Base-by-base conservation (phyloP, 108 stramenopile species). In the Fistulifera solaris region DNA sequence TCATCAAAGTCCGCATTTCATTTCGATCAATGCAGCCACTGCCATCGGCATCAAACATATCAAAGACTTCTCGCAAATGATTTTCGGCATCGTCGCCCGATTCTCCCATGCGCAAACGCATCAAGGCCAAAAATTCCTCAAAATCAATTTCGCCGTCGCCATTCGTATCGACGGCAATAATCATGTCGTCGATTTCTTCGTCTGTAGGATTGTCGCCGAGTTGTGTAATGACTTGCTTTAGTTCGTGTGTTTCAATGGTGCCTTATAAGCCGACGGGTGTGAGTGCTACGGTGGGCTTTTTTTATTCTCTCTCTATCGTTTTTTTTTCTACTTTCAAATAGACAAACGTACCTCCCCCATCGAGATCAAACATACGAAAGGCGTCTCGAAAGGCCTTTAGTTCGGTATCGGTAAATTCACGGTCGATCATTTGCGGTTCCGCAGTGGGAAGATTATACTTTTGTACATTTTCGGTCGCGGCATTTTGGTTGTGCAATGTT, bases 1-100 rank as follows among this genome's bases (percentile, higher is more conserved):
- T 85, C 93, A 98, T 94, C 39, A 98, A 65, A 41, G 67, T 64
- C 65, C 90, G 85, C 46, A 94, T 68, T 59, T 94, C 93, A 46
- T 71, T 77, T 42, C 73, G 63, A 43, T 89, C 88, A 58, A 98
- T 94, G n/a, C 80, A 72, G 22, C 96, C 96, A 56, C 73, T 85
- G 15, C 85, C 85, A 68, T 98, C 95, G 7, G 85, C 75, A 65
- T 98, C 96, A 73, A 98, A 93, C 17, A 95, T 80, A 22, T 68
- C 71, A 67, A 94, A 94, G 26, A 87, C 87, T 38, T 88, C 89
- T 53, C 72, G 67, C 55, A 94, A 58, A 40, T 88, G 82, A 70
- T 85, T 81, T 23, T 91, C 85, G 27, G 85, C 85, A 59, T 90
- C 85, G 31, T 59, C 35, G 24, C 31, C 31, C 31, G 31, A 35